A percentile compares a stretch with the other conserved stretches of the same genome.
These are phyloP conservation scores for Aspergillus nidulans DNA, from an alignment of 495 filamentous ascomycete species.

Conservation along the genomic window DNA sequence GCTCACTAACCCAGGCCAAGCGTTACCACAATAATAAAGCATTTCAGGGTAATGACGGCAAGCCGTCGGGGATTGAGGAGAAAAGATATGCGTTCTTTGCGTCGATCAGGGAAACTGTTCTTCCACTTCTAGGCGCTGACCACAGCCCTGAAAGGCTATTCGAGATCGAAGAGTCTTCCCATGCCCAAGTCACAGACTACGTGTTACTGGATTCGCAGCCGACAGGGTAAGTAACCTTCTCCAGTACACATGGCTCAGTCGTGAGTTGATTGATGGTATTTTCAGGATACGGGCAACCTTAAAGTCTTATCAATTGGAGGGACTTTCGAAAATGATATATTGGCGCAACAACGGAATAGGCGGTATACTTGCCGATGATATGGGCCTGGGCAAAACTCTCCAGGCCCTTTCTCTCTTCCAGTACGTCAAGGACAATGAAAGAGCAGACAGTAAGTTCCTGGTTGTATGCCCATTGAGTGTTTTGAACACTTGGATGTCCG, in stretches of 20 bases:
- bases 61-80: neutral
- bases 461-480: constrained; percentile 59
- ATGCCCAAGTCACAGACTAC: neutral
- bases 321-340: constrained; percentile 57
- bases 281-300: constrained; percentile 40
- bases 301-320: constrained; percentile 62
- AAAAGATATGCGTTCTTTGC: neutral
- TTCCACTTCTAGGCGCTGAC: neutral
- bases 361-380: constrained; percentile 57
- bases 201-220: constrained; percentile 23
- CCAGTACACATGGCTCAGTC: neutral
- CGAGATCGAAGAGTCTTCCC: neutral
- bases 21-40: neutral
- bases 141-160: neutral
- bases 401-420: constrained; percentile 57
- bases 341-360: constrained; percentile 56
- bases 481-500: constrained; percentile 52
- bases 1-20: neutral
- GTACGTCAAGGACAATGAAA: constrained; percentile 37
- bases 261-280: neutral
- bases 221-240: constrained; percentile 26
- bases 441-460: constrained; percentile 40
- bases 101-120: neutral
- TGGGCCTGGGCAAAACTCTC: constrained; percentile 62
- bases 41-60: neutral